Base-by-base conservation (phyloP, 192 early-diverging fungal genomes). In the Chytriomyces hyalinus region DNA sequence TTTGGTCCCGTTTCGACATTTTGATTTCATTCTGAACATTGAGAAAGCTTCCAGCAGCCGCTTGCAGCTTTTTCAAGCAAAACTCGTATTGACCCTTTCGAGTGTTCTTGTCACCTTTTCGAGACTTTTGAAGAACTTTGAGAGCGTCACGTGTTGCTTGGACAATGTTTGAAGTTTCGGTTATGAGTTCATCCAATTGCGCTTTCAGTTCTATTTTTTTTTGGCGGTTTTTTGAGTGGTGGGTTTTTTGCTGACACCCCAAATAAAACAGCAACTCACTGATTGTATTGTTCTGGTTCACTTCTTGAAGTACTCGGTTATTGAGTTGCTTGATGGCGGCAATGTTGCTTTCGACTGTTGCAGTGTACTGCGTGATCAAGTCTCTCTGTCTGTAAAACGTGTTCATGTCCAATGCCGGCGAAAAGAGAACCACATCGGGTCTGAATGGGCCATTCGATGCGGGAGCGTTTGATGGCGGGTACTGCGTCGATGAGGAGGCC, bases 361-460 rank as follows among this genome's bases (percentile, higher is more conserved):
- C 28, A 59, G 61, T 73, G 61, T 73, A 73, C 60, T 61, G 61
- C 15, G 60, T 73, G 59, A 73, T 17, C 9, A 73, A 11, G 46
- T 73, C 71, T 73, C 71, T 60, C 61, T 73, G 71, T 36, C 71
- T 36, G 60, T 73, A 73, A 49, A 73, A 73, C 9, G 71, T 73
- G 71, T 73, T 60, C 71, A 73, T 63, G 61, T 73, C 71, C 36
- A 6, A 2, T 17, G 71, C 71, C 8, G 71, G 59, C 15, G 59
- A 47, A 6, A 73, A 60, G 15, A 73, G 71, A 17, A 73, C 13
- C 13, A 9, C 17, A 26, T 73, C 71, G 15, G 44, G 59, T 8
- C 60, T 22, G 15, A 49, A 57, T 3, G 53, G 53, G 15, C 53
- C 17, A 15, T 46, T 36, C 7, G 71, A 13, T 45, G n/a, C 7